A percentile compares a stretch with the other conserved stretches of the same genome.
phyloP scores from a whole-genome alignment of 441 rosid genomes.

The Pelargonium citronellum region DNA sequence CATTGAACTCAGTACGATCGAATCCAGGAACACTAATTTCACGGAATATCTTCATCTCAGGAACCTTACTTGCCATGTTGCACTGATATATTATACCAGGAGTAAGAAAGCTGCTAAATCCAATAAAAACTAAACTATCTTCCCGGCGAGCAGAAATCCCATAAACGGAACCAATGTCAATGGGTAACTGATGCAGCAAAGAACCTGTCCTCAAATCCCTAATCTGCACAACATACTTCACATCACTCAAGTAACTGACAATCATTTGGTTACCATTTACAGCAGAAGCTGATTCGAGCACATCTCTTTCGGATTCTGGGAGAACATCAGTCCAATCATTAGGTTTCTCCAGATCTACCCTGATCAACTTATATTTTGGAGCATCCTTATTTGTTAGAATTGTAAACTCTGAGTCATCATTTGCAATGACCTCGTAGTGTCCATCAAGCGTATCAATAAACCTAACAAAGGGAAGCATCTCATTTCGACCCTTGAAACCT shows the following conservation, averaged over 20 bases:
- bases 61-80: constrained; percentile 46
- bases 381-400: constrained; percentile 79
- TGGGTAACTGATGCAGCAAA: constrained; percentile 59
- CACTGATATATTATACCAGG: constrained; percentile 81
- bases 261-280: constrained; percentile 66
- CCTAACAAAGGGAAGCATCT: constrained; percentile 63
- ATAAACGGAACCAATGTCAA: constrained; percentile 70
- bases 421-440: constrained; percentile 51
- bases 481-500: constrained; percentile 49
- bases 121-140: constrained; percentile 53
- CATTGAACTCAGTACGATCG: constrained; percentile 62
- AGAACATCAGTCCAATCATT: constrained; percentile 65
- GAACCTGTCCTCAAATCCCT: constrained; percentile 77
- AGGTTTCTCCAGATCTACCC: constrained; percentile 75
- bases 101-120: constrained; percentile 77
- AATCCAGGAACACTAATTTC: constrained; percentile 69
- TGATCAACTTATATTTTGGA: constrained; percentile 71
- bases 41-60: constrained; percentile 70
- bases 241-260: constrained; percentile 79
- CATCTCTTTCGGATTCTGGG: constrained; percentile 72
- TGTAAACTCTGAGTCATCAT: constrained; percentile 76
- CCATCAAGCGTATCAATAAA: constrained; percentile 69
- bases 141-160: constrained; percentile 65
- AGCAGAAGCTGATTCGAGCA: constrained; percentile 62
- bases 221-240: constrained; percentile 65